Conservation (phyloP, 768 basidiomycete species). For the Cantharellus anzutake region DNA sequence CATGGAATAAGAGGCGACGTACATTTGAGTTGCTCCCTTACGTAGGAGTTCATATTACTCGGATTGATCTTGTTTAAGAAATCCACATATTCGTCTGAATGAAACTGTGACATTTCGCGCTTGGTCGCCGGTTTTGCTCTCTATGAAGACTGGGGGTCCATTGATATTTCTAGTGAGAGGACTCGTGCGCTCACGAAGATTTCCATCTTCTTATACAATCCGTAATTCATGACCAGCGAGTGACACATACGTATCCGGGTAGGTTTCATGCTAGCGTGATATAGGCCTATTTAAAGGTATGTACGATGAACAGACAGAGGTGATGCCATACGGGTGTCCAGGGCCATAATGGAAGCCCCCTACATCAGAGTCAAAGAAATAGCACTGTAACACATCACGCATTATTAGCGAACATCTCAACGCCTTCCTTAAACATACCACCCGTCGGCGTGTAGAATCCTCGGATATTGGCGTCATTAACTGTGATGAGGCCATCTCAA, state of each 20-base stretch:
- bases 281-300: neutral
- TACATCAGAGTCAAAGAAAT: conserved; percentile 99
- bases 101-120: conserved; percentile 99
- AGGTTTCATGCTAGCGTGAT: conserved; percentile 64
- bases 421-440: neutral
- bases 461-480: neutral
- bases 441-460: neutral
- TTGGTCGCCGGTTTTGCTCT: conserved; percentile 98
- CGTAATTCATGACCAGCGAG: conserved; percentile 98
- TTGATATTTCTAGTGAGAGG: no score
- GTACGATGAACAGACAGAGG: neutral
- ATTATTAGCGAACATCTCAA: neutral
- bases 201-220: conserved; percentile 99
- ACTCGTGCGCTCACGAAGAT: conserved; percentile 58
- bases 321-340: conserved; percentile 58
- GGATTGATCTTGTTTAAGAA: conserved; percentile 89
- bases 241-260: conserved; percentile 99
- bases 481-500: neutral
- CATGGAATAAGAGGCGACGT: conserved; percentile 11
- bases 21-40: conserved; percentile 96
- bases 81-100: conserved; percentile 98
- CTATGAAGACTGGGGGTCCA: conserved; percentile 22
- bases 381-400: conserved; percentile 38
- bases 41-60: conserved; percentile 82
- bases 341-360: conserved; percentile 99